Conservation (phyloP, 192 early-diverging fungal species). For the Diversispora eburnea region DNA sequence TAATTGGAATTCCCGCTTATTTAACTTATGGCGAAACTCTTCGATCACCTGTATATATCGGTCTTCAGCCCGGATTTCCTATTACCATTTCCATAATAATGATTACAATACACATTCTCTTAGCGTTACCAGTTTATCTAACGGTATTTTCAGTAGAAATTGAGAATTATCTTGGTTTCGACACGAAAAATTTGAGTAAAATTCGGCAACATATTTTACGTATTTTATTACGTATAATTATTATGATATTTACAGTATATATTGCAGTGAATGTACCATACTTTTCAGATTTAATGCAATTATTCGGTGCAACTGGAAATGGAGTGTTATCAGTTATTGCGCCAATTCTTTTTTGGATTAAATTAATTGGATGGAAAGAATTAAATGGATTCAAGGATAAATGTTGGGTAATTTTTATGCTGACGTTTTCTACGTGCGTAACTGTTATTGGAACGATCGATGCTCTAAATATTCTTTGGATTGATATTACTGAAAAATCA, state of each 20-base stretch:
- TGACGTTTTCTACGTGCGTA: constrained; percentile 21
- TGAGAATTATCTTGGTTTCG: constrained; percentile 52
- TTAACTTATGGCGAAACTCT: constrained; percentile 57
- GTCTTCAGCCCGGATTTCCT: constrained; percentile 50
- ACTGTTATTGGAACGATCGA: constrained; percentile 21
- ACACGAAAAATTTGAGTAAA: constrained; percentile 33
- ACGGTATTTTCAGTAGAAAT: constrained; percentile 60
- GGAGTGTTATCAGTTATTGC: constrained; percentile 51
- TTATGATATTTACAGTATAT: constrained; percentile 40
- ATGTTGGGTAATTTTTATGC: constrained; percentile 34
- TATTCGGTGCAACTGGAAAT: constrained; percentile 57
- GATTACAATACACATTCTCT: constrained; percentile 63
- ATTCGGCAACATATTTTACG: constrained; percentile 41
- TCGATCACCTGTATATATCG: constrained; percentile 55
- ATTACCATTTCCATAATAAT: constrained; percentile 50
- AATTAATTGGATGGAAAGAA: constrained; percentile 45
- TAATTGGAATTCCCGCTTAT: constrained; percentile 62
- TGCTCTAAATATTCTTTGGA: not conserved
- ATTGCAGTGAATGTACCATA: constrained; percentile 52
- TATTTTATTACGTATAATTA: constrained; percentile 41
- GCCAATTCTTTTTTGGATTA: constrained; percentile 51
- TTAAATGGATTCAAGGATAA: constrained; percentile 34
- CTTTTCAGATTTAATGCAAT: constrained; percentile 57
- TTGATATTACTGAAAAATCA: not conserved
- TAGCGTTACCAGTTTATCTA: constrained; percentile 65